A percentile compares a stretch with the other conserved stretches of the same genome.
Evolutionary conservation across 2,329 filamentous ascomycete genomes (phyloP).

Genomic region (Hypomyces rosellus): DNA sequence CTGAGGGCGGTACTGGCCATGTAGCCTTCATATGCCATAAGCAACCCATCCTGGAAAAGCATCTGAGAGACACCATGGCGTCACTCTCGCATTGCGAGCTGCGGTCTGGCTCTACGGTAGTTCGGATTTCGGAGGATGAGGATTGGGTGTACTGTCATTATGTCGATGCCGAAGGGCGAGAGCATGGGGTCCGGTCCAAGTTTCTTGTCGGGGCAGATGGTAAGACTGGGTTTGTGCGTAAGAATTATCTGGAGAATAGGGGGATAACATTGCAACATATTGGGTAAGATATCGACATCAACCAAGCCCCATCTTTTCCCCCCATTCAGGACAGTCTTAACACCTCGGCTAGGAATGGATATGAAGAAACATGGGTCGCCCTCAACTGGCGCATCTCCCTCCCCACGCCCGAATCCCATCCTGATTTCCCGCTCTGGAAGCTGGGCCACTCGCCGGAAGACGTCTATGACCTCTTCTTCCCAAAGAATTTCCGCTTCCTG

Average conservation of each 20-base stretch:
- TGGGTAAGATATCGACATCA: too few species aligned
- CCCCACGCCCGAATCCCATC: conserved; percentile 40
- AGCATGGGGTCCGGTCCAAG: conserved; percentile 4
- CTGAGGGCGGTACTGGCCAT: conserved; percentile 22
- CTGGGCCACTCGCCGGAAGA: conserved; percentile 38
- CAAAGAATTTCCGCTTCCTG: conserved; percentile 37
- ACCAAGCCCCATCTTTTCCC: too few species aligned
- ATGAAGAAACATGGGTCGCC: conserved; percentile 41
- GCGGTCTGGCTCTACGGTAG: conserved; percentile 7
- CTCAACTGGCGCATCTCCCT: conserved; percentile 37
- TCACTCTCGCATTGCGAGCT: conserved; percentile 2
- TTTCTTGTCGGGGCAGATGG: conserved; percentile 40
- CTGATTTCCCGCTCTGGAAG: conserved; percentile 41
- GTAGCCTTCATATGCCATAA: conserved; percentile 21
- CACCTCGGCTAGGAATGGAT: conserved; percentile 12
- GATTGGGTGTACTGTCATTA: conserved; percentile 23
- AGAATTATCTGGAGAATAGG: conserved; percentile 36
- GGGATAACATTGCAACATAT: conserved; percentile 20
- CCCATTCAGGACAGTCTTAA: too few species aligned
- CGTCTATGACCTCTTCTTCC: conserved; percentile 44
- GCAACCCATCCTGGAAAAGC: conserved; percentile 19
- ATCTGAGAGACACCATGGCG: conserved; percentile 20
- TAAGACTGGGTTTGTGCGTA: conserved; percentile 39
- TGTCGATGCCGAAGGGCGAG: not conserved
- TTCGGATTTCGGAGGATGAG: conserved; percentile 14